Base-by-base conservation (phyloP, 176 grass and related monocot species). In the Melocanna baccifera region DNA sequence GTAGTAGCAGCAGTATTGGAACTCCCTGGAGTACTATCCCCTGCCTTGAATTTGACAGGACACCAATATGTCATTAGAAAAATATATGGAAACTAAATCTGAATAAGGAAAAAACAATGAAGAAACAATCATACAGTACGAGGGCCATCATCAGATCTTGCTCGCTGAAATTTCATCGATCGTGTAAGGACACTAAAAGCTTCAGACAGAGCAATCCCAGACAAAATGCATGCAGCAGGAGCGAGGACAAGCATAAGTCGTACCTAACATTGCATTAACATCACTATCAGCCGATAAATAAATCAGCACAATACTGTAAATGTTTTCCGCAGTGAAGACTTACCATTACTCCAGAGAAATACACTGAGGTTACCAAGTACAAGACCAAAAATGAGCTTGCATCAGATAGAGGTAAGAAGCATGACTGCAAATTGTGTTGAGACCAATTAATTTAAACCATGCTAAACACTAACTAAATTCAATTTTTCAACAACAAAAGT, bases 301-400 rank as follows among this genome's bases (percentile, higher is more conserved):
- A 76, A 63, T 4, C 2, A 26, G 50, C 22, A 48, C 9, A 65
- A 5, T 20, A 73, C 67, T 83, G 37, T 62, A 45, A 45, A 26
- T 77, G 74, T 61, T 37, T 43, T 75, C 42, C 7, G 4, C 55
- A 42, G 14, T 62, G 75, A 61, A 55, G 18, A 2, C 86, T 87
- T 89, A 91, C 93, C 93, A 96, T 96, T 50, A 96, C 93, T 84
- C 93, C 90, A 89, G 93, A 96, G 77, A 96, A 96, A 87, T 96
- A 96, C 25, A 92, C 93, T 78, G 93, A 88, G 32, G 90, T 96
- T 72, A 92, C 83, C 74, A 96, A 87, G 62, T 96, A 96, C 83
- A 96, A 83, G 76, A 96, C 88, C 73, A 88, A 69, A 73, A 96
- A 96, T 9, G 91, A 92, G 76, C 93, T 96, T 52, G 93, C 93